Conservation (phyloP, 495 filamentous ascomycete genomes). For the Neurospora sp. region DNA sequence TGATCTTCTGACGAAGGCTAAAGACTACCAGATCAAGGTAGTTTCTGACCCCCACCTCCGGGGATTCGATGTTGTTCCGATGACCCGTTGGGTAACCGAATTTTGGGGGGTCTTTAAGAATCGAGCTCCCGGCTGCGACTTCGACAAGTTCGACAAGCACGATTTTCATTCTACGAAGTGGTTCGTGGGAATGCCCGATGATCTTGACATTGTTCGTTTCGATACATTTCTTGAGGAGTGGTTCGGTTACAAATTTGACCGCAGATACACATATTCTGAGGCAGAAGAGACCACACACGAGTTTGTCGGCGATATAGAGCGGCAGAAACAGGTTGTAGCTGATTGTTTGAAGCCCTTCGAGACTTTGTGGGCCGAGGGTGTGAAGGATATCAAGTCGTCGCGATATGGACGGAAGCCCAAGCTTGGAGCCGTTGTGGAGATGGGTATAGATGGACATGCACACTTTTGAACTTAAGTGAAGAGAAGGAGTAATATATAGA, state of each 20-base stretch:
- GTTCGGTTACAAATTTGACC: no score
- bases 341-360: not conserved
- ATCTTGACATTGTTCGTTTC: no score
- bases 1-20: not conserved
- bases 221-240: no score
- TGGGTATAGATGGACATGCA: no score
- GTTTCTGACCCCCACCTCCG: not conserved
- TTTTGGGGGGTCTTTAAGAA: not conserved
- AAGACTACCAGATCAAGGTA: not conserved
- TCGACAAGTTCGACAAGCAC: not conserved
- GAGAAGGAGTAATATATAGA: not conserved
- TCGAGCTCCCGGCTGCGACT: not conserved
- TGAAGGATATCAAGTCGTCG: not conserved
- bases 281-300: not conserved
- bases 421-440: not conserved
- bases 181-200: not conserved
- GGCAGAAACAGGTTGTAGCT: no score
- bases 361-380: not conserved
- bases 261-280: not conserved
- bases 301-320: not conserved
- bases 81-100: rapidly evolving
- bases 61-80: not conserved
- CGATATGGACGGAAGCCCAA: not conserved
- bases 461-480: not conserved
- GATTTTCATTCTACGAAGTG: not conserved